Percentiles rank a stretch among this genome's conserved stretches.
These are phyloP conservation scores for Beauveria brongniartii DNA, from an alignment of 2,329 filamentous ascomycete species.

Conservation along the genomic window DNA sequence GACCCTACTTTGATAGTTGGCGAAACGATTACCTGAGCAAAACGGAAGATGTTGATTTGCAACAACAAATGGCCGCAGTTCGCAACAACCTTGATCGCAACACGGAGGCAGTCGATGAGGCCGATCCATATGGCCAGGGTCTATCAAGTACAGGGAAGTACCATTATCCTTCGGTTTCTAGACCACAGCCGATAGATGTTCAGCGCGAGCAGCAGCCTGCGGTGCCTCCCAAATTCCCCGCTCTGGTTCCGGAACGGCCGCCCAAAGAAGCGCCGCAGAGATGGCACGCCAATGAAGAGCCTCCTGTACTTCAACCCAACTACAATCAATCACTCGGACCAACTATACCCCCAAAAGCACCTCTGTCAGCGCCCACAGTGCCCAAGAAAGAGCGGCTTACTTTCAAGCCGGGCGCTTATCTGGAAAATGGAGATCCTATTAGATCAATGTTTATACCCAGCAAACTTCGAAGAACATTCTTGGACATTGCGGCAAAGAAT, in stretches of 20 bases:
- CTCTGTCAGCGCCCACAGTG: constrained; percentile 16
- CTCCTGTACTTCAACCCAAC: constrained; percentile 10
- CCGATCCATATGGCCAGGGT: constrained; percentile 14
- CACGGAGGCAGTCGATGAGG: constrained; percentile 17
- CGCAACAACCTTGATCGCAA: constrained; percentile 37
- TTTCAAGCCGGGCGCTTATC: constrained; percentile 66
- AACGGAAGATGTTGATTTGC: constrained; percentile 37
- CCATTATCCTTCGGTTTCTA: constrained; percentile 49
- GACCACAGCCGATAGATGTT: constrained; percentile 40
- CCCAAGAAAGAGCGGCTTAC: constrained; percentile 56
- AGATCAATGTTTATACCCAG: constrained; percentile 82
- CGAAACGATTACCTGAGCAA: background rate
- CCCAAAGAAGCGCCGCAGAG: constrained; percentile 20
- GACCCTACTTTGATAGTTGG: constrained; percentile 5
- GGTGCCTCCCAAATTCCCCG: constrained; percentile 17
- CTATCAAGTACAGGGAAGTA: constrained; percentile 30
- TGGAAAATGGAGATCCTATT: constrained; percentile 82
- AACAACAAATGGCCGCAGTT: constrained; percentile 45
- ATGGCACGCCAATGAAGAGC: background rate
- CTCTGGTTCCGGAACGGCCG: constrained; percentile 22
- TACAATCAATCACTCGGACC: constrained; percentile 6
- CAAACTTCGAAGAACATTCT: constrained; percentile 64
- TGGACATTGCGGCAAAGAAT: constrained; percentile 66
- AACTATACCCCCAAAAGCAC: background rate
- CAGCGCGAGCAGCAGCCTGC: constrained; percentile 20